A percentile compares a stretch with the other conserved stretches of the same genome.
These are phyloP conservation scores for Pleurotus citrinopileatus DNA, from an alignment of 768 basidiomycete genomes.

Conservation along the genomic window DNA sequence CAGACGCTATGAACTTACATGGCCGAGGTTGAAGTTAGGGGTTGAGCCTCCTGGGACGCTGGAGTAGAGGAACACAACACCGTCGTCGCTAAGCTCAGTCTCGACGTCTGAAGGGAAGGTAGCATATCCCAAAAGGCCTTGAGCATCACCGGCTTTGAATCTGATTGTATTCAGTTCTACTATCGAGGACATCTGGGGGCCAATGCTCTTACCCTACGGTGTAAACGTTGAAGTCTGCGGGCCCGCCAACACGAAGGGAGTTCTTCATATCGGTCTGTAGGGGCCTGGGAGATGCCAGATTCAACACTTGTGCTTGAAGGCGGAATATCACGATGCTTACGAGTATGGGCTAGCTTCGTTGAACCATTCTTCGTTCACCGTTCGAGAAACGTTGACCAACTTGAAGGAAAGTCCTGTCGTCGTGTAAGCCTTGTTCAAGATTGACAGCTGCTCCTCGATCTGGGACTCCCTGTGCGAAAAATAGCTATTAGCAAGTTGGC, in stretches of 20 bases:
- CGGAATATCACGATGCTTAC: neutral
- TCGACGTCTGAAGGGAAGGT: constrained; percentile 48
- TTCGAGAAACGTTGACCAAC: constrained; percentile 39
- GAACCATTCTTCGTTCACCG: constrained; percentile 47
- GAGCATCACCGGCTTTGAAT: constrained; percentile 32
- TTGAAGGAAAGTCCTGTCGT: constrained; percentile 34
- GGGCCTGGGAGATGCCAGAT: constrained; percentile 44
- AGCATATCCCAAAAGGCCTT: constrained; percentile 50
- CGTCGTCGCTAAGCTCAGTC: constrained; percentile 42
- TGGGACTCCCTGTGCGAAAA: constrained; percentile 31
- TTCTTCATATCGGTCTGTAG: constrained; percentile 49
- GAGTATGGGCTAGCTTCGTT: constrained; percentile 32
- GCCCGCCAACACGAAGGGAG: constrained; percentile 38
- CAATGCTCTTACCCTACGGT: constrained; percentile 39
- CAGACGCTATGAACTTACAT: constrained; percentile 19
- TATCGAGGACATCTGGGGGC: neutral
- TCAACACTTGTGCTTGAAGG: constrained; percentile 32
- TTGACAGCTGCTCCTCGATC: constrained; percentile 32
- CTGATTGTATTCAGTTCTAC: constrained; percentile 18
- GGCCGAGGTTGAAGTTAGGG: constrained; percentile 39
- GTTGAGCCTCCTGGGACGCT: constrained; percentile 42
- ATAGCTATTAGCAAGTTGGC: neutral
- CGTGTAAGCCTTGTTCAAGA: constrained; percentile 41
- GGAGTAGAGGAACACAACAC: constrained; percentile 41
- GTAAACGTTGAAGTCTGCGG: constrained; percentile 45